Evolutionary conservation across 1,284 basidiomycete genomes (phyloP), one percentile per base, ranked within the genome.

Genomic region (Leccinum cinnamomeum): DNA sequence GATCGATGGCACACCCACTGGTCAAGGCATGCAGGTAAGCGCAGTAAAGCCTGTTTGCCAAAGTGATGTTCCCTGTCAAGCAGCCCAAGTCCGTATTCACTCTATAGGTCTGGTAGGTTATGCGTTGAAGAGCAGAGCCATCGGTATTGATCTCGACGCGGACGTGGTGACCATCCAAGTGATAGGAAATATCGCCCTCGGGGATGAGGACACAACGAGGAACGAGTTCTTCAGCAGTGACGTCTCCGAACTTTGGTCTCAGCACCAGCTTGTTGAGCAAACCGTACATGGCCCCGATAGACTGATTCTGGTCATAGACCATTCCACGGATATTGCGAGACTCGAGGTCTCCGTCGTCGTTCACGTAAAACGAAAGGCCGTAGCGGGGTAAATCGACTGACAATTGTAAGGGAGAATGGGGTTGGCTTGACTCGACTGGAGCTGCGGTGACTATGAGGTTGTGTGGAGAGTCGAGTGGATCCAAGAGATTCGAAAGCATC

Each of bases 1-100:
- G 79, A 66, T 85, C 84, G 3, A 76, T 72, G 7, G 80, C 67
- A 25, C 75, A 76, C 1, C 71, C 68, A 55, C 77, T 77, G 0
- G 79, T 82, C n/a, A 82, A 48, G 1, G 81, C 80, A 23, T 84
- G 84, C 16, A 85, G 72, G 50, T 81, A 81, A 2, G 77, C 71
- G 53, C 73, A 73, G 62, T 76, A 82, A 0, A 81, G 67, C 28
- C 73, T 73, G 66, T 73, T 77, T 4, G 70, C 70, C 50, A 82
- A 63, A n/a, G 70, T 77, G 35, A 61, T 68, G n/a, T 72, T 73
- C 7, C 78, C 75, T 1, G 70, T 70, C 5, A 84, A 68, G 57
- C 74, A 70, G 11, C 79, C 76, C 8, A 84, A 69, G 18, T 75
- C 72, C 0, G 62, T 64, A 62, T 84, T 76, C 35, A 83, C 64